Conservation (phyloP, 2,329 filamentous ascomycete genomes). For the Cytospora piceae region DNA sequence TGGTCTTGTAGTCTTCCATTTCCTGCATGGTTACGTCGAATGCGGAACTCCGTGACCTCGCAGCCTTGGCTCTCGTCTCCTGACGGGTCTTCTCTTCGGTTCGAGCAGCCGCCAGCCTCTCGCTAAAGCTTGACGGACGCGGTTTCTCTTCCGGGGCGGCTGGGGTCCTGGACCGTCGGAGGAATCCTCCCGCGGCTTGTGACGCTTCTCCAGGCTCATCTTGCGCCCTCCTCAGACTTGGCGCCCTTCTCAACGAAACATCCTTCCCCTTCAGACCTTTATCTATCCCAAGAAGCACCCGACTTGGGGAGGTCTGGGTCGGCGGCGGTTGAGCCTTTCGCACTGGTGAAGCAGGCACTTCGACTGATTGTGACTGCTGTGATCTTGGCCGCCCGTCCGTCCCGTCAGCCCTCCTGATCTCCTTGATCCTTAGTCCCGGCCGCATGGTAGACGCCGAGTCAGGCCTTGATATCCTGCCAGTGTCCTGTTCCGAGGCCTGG, state of each 20-base stretch:
- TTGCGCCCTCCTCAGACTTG: conserved; percentile 48
- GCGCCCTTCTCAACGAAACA: conserved; percentile 79
- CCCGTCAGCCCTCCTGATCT: conserved; percentile 26
- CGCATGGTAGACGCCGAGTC: conserved; percentile 23
- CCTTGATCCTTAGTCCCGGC: conserved; percentile 26
- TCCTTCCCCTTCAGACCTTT: conserved; percentile 82
- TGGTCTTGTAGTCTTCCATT: conserved; percentile 62
- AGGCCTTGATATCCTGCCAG: conserved; percentile 27
- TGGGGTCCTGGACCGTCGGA: conserved; percentile 50
- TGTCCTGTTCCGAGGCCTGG: conserved; percentile 34
- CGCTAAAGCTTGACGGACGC: conserved; percentile 72
- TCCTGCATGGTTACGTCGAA: conserved; percentile 63
- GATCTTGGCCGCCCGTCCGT: conserved; percentile 21
- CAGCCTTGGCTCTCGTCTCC: conserved; percentile 57
- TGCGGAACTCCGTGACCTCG: conserved; percentile 55
- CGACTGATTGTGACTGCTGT: conserved; percentile 55
- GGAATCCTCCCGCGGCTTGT: conserved; percentile 44
- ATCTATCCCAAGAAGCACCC: conserved; percentile 84
- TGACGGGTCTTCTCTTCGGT: conserved; percentile 55
- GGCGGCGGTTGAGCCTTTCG: conserved; percentile 55
- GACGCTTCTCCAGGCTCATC: conserved; percentile 37
- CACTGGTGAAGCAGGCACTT: conserved; percentile 78
- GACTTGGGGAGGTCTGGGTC: conserved; percentile 73
- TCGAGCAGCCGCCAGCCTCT: conserved; percentile 76
- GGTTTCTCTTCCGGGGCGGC: conserved; percentile 38